These are phyloP conservation scores for Tetrahymena borealis DNA, from an alignment of 73 alveolate species.

Conservation along the genomic window DNA sequence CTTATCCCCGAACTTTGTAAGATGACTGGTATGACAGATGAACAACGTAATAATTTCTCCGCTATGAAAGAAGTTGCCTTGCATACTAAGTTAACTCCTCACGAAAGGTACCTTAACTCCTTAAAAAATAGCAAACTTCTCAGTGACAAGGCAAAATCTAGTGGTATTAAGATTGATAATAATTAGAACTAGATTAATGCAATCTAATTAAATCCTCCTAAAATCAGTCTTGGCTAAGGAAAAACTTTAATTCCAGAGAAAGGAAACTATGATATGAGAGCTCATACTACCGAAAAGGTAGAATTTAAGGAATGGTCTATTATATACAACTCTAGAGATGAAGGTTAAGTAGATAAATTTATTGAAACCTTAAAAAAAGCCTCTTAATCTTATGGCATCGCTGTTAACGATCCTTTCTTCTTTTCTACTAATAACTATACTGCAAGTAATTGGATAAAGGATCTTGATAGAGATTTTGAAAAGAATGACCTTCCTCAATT, in stretches of 20 bases:
- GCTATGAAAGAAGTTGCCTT: slow-evolving; percentile 71
- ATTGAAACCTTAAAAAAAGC: not conserved
- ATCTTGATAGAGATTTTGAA: not conserved
- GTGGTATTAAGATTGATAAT: slow-evolving; percentile 43
- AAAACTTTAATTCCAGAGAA: not conserved
- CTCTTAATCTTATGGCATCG: not conserved
- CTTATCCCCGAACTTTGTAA: slow-evolving; percentile 83
- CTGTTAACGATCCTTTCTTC: not conserved
- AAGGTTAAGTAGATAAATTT: not conserved
- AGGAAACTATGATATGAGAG: slow-evolving; percentile 5
- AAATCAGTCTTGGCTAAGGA: not conserved
- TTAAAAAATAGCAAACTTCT: slow-evolving; percentile 9
- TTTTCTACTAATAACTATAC: not conserved
- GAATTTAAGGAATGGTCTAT: not conserved
- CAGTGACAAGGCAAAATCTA: slow-evolving; percentile 16
- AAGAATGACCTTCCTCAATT: not conserved
- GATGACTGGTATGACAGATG: slow-evolving; percentile 87
- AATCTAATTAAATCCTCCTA: not conserved
- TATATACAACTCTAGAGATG: not conserved
- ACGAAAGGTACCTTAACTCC: slow-evolving; percentile 44
- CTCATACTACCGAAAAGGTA: not conserved
- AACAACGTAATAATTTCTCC: slow-evolving; percentile 63
- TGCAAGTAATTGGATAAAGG: not conserved
- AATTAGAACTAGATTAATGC: slow-evolving; percentile 27
- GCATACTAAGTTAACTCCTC: slow-evolving; percentile 54